These are phyloP conservation scores for Phyllosticta citriasiana DNA, from an alignment of 2,329 filamentous ascomycete genomes.

Conservation along the genomic window DNA sequence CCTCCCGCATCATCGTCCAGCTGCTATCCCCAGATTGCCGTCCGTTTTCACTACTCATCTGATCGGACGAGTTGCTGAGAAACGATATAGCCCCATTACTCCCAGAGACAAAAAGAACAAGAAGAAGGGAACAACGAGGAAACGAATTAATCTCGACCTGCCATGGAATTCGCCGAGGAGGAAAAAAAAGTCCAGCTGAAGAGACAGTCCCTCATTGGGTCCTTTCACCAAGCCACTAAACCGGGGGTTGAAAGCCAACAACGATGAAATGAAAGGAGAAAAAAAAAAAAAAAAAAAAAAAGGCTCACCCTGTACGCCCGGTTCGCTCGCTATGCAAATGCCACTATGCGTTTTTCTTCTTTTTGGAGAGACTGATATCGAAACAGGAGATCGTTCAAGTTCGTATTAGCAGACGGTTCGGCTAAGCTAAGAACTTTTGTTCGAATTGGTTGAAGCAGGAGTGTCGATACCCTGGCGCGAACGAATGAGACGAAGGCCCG, in stretches of 20 bases:
- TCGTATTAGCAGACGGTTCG: background rate
- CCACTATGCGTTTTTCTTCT: constrained; percentile 4
- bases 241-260: background rate
- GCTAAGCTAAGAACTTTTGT: constrained; percentile 9
- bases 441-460: constrained; percentile 17
- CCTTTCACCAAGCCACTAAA: background rate
- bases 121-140: background rate
- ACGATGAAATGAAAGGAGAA: background rate
- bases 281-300: background rate
- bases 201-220: background rate
- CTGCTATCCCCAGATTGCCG: background rate
- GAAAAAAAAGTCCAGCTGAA: background rate
- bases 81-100: background rate
- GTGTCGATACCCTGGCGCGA: constrained; percentile 20
- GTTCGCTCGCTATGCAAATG: constrained; percentile 11
- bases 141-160: background rate
- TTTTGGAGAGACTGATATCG: background rate
- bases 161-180: background rate
- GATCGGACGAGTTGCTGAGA: background rate
- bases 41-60: background rate
- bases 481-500: constrained; percentile 26
- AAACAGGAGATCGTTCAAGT: background rate
- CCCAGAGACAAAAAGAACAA: background rate
- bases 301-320: background rate
- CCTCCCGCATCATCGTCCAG: background rate